A percentile compares a stretch with the other conserved stretches of the same genome.
Evolutionary conservation across 2,329 filamentous ascomycete species (phyloP).

Genomic region (Sphaerulina vaccinii): DNA sequence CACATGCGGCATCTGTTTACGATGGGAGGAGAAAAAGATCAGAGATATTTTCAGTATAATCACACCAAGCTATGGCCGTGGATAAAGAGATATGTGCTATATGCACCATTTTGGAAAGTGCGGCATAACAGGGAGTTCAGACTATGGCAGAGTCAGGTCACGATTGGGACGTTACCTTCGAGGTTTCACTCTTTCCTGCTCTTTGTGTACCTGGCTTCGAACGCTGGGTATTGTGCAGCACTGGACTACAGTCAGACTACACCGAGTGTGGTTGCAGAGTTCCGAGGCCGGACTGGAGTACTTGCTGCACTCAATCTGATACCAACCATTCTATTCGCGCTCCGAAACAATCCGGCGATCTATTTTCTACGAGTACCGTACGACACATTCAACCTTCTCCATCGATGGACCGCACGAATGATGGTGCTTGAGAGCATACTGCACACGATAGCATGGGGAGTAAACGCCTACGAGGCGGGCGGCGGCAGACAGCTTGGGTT

Average conservation of each 20-base stretch:
- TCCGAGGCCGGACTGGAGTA: slow-evolving; percentile 81
- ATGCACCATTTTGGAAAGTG: slow-evolving; percentile 70
- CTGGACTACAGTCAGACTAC: slow-evolving; percentile 53
- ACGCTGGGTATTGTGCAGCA: slow-evolving; percentile 73
- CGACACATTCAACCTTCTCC: slow-evolving; percentile 90
- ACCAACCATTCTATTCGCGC: slow-evolving; percentile 80
- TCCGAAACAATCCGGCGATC: slow-evolving; percentile 92
- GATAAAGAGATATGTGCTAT: slow-evolving; percentile 63
- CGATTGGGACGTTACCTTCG: slow-evolving; percentile 72
- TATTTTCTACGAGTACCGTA: slow-evolving; percentile 80
- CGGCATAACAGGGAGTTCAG: slow-evolving; percentile 63
- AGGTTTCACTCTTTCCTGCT: slow-evolving; percentile 72
- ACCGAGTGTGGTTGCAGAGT: slow-evolving; percentile 67
- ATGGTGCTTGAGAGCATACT: slow-evolving; percentile 66
- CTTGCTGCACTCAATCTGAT: slow-evolving; percentile 88
- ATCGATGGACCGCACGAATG: slow-evolving; percentile 78
- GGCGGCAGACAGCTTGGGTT: slow-evolving; percentile 60
- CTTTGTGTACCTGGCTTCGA: slow-evolving; percentile 65
- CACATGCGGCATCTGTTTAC: slow-evolving; percentile 49
- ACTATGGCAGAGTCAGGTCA: slow-evolving; percentile 54
- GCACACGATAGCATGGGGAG: slow-evolving; percentile 71
- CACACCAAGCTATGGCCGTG: slow-evolving; percentile 52
- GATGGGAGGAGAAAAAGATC: slow-evolving; percentile 43
- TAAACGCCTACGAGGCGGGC: slow-evolving; percentile 61
- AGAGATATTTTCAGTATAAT: slow-evolving; percentile 50